Evolutionary conservation across 768 basidiomycete genomes (phyloP).

Genomic region (Boletus coccyginus): DNA sequence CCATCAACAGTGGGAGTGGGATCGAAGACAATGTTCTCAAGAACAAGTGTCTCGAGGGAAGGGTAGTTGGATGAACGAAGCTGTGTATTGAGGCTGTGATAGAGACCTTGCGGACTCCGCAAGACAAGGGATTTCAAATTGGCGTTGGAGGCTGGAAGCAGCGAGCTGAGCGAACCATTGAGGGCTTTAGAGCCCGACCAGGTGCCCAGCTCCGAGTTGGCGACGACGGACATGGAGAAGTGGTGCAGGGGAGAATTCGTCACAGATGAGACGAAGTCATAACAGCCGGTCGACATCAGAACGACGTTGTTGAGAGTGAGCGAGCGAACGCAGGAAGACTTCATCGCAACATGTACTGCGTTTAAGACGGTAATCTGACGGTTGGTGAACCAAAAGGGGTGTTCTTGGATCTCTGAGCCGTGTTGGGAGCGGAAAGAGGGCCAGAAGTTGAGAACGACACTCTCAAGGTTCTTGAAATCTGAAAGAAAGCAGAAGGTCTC

Average conservation of each 20-base stretch:
- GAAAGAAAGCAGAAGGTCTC: slow-evolving; percentile 24
- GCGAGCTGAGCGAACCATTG: slow-evolving; percentile 25
- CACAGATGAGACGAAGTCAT: slow-evolving; percentile 28
- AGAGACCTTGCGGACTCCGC: slow-evolving; percentile 28
- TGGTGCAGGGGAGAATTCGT: slow-evolving; percentile 27
- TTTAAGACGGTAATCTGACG: slow-evolving; percentile 27
- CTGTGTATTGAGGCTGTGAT: slow-evolving; percentile 26
- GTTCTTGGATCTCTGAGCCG: slow-evolving; percentile 24
- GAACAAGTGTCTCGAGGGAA: slow-evolving; percentile 24
- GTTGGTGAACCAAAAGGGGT: slow-evolving; percentile 32
- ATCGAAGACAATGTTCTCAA: slow-evolving; percentile 32
- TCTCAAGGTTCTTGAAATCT: slow-evolving; percentile 18
- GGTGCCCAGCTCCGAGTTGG: slow-evolving; percentile 28
- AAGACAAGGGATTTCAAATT: slow-evolving; percentile 23
- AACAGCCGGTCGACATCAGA: slow-evolving; percentile 22
- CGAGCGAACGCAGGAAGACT: slow-evolving; percentile 19
- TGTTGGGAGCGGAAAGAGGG: slow-evolving; percentile 27
- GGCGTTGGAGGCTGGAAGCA: slow-evolving; percentile 22
- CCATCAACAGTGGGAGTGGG: slow-evolving; percentile 16
- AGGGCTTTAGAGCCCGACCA: slow-evolving; percentile 33
- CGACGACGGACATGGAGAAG: slow-evolving; percentile 29
- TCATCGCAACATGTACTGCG: slow-evolving; percentile 22
- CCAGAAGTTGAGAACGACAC: slow-evolving; percentile 29
- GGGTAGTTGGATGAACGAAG: slow-evolving; percentile 24
- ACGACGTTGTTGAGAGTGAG: slow-evolving; percentile 26